Evolutionary conservation across 208 protist genomes (phyloP), one percentile per base, ranked within the genome.

Genomic region (Wallacemonas sp.): DNA sequence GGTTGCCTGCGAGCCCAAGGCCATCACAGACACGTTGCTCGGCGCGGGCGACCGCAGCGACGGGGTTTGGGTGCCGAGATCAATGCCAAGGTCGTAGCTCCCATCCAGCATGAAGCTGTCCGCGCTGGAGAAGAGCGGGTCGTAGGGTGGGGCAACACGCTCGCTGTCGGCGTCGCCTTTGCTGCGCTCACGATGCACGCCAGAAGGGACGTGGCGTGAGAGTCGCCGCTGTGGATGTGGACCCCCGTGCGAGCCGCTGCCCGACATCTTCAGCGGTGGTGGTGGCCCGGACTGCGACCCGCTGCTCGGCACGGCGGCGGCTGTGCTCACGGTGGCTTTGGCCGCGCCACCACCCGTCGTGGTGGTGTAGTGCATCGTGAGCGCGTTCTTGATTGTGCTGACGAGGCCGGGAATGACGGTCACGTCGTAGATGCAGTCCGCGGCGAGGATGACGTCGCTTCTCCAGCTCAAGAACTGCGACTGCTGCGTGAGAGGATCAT

Each of bases 391-490:
- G 19, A 95, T 82, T 23, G 81, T 88, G 26, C 44, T 47, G 1
- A 90, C 86, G 41, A 95, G 52, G 26, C 58, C 72, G 23, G 74
- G 70, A 47, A 95, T 87, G 27, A 80, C 70, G 29, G 74, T 58
- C 4, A 81, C 78, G 26, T 92, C 89, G 68, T 95, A 95, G 57
- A 95, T 81, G 64, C 85, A 92, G 74, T 95, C 89, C 9, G 89
- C 85, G 4, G 85, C 86, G 17, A 95, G 62, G 26, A 84, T 67
- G 11, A 95, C 61, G 55, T 92, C 80, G 27, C 70, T 74, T n/a
- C 52, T 52, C 72, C 74, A 81, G 19, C 78, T 66, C 32, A 68
- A 55, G 27, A 94, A 33, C 32, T 82, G 63, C 17, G 60, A 48
- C 27, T 58, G 52, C 46, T 72, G 62, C 30, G 80, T 85, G 24